phyloP scores from a whole-genome alignment of 83 land plant species.

The Larix sibirica region DNA sequence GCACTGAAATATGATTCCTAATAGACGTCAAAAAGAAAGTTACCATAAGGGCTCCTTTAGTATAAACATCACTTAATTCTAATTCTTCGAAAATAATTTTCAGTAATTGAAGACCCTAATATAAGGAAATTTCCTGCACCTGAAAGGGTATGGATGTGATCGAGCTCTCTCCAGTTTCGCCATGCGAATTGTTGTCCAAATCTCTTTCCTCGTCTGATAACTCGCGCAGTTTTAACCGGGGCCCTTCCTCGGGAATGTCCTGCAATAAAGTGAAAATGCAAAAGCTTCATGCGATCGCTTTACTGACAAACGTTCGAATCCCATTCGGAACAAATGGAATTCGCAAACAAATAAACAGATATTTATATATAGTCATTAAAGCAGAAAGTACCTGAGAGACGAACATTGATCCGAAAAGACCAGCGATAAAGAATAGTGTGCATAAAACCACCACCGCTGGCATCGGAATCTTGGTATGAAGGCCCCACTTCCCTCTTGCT shows the following conservation, averaged over 20 bases:
- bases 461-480: conserved; percentile 21
- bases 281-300: neutral
- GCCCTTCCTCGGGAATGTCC: conserved; percentile 4
- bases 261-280: neutral
- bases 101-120: too few species aligned
- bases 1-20: too few species aligned
- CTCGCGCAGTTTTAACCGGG: conserved; percentile 25
- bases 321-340: too few species aligned
- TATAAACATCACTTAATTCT: too few species aligned
- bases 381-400: conserved; percentile 15
- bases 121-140: conserved; percentile 14
- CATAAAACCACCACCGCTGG: conserved; percentile 29
- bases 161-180: conserved; percentile 46
- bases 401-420: conserved; percentile 41
- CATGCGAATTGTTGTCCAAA: conserved; percentile 23
- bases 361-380: neutral
- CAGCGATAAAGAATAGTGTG: conserved; percentile 43
- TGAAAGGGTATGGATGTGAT: conserved; percentile 47
- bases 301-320: neutral
- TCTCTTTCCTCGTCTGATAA: conserved; percentile 16
- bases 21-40: too few species aligned
- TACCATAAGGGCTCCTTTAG: too few species aligned
- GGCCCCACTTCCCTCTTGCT: conserved; percentile 21
- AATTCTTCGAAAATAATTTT: too few species aligned
- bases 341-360: neutral